phyloP scores from a whole-genome alignment of 1,284 basidiomycete species.

The Anthracocystis setariae region DNA sequence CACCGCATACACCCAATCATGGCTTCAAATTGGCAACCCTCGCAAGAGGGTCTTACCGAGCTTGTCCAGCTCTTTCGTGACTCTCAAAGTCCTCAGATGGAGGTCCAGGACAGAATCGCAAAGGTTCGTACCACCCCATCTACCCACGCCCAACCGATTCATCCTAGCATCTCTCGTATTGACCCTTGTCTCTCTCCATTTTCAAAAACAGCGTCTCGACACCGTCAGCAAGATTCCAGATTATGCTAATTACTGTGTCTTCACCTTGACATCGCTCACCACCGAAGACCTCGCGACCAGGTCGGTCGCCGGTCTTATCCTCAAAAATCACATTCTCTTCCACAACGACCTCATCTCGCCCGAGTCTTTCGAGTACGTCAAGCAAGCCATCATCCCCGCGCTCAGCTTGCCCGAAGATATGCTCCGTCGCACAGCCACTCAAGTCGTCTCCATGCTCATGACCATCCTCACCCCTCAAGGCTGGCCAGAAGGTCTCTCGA shows the following conservation, averaged over 20 bases:
- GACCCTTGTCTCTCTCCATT: background rate
- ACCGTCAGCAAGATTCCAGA: conserved; percentile 61
- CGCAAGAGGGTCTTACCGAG: conserved; percentile 59
- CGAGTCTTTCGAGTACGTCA: conserved; percentile 63
- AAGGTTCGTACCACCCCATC: conserved; percentile 29
- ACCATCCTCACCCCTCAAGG: conserved; percentile 59
- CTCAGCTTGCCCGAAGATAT: conserved; percentile 61
- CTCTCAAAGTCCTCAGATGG: conserved; percentile 59
- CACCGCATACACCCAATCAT: conserved; percentile 14
- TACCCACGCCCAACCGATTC: no score
- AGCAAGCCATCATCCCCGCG: conserved; percentile 63
- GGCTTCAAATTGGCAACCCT: conserved; percentile 57
- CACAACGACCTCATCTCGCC: conserved; percentile 58
- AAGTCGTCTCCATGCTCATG: conserved; percentile 66
- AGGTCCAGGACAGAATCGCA: conserved; percentile 60
- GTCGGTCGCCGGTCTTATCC: conserved; percentile 92
- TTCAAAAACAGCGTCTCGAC: conserved; percentile 58
- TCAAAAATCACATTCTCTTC: conserved; percentile 84
- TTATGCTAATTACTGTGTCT: conserved; percentile 94
- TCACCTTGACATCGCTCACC: conserved; percentile 82
- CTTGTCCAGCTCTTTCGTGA: conserved; percentile 62
- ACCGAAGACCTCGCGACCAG: conserved; percentile 89
- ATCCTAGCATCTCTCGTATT: background rate
- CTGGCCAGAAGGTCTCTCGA: conserved; percentile 63
- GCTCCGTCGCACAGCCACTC: conserved; percentile 65